Evolutionary conservation across 2,329 filamentous ascomycete genomes (phyloP).

Genomic region (Cryphonectria radicalis): DNA sequence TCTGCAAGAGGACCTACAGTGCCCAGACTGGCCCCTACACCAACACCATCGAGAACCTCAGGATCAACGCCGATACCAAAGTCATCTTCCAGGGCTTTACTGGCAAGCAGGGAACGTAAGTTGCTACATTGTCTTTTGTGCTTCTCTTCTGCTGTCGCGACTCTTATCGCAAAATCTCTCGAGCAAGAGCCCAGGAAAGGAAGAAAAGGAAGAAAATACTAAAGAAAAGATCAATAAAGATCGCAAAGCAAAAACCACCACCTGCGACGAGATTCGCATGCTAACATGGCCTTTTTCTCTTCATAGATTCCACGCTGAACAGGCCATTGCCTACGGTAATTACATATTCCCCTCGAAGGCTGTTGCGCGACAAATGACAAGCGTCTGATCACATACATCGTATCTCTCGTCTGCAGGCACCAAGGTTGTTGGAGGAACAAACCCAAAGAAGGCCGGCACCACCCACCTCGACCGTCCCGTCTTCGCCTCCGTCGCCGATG

Average conservation of each 20-base stretch:
- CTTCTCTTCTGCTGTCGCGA: conserved; percentile 12
- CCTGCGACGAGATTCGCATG: conserved; percentile 16
- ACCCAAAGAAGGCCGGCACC: conserved; percentile 96
- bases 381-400: conserved; percentile 22
- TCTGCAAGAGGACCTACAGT: conserved; percentile 73
- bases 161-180: background rate
- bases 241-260: background rate
- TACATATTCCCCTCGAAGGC: conserved; percentile 1
- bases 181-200: background rate
- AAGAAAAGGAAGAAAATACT: background rate
- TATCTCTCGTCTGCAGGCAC: conserved; percentile 64
- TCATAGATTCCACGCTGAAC: conserved; percentile 89
- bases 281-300: conserved; percentile 39
- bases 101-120: conserved; percentile 92
- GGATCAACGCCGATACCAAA: conserved; percentile 91
- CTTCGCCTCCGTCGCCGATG: conserved; percentile 87
- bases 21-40: conserved; percentile 71
- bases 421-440: conserved; percentile 96
- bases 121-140: conserved; percentile 42
- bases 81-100: conserved; percentile 98
- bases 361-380: conserved; percentile 12
- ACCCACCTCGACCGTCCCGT: conserved; percentile 91
- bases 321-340: conserved; percentile 97
- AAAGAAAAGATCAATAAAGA: conserved; percentile 1
- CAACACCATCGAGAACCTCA: conserved; percentile 80